Base-by-base conservation (phyloP, 257 asterid genomes). In the Craterostigma plantagineum region DNA sequence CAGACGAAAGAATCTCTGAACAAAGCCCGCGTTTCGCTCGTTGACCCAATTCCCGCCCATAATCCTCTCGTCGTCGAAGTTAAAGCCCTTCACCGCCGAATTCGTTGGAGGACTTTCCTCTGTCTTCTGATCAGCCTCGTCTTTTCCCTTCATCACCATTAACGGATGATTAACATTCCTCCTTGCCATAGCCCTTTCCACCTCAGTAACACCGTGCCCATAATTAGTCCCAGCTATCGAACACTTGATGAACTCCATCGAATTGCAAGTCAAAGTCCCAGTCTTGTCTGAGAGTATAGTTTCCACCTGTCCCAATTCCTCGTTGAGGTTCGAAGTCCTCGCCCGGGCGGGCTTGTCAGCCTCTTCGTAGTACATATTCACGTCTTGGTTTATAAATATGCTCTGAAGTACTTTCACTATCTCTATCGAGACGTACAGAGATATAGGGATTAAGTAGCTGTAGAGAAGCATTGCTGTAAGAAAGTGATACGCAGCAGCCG, bases 211-310 rank as follows among this genome's bases (percentile, higher is more conserved):
- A 53, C 81, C 91, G 23, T 52, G 53, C 16, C 96, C 96, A 51
- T 77, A 85, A 38, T 77, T 73, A 33, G 59, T 70, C 11, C 96
- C 96, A 9, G 80, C 92, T 13, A 81, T 51, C 4, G 91, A 80
- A 57, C 91, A 85, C 62, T 77, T 80, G 42, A 85, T 59, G 52
- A 85, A 85, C 74, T 85, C 96, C 96, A 85, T 85, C 6, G 82
- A 85, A 52, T 85, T 85, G 61, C 96, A 75, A 27, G 96, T 84
- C 65, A 84, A 54, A 3, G 96, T 84, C 17, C 96, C 96, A 0
- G 96, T 84, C 58, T 84, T 84, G 66, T 84, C 96, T n/a, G 94
- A 80, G 48, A 84, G 80, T 44, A 80, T 70, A 1, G 92, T 76
- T 42, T 80, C 64, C 40, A 84, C 93, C 64, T 84, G 96, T 38